Evolutionary conservation across 495 filamentous ascomycete species (phyloP), one percentile per base, ranked within the genome.

Genomic region (Tuber umbilicatum): DNA sequence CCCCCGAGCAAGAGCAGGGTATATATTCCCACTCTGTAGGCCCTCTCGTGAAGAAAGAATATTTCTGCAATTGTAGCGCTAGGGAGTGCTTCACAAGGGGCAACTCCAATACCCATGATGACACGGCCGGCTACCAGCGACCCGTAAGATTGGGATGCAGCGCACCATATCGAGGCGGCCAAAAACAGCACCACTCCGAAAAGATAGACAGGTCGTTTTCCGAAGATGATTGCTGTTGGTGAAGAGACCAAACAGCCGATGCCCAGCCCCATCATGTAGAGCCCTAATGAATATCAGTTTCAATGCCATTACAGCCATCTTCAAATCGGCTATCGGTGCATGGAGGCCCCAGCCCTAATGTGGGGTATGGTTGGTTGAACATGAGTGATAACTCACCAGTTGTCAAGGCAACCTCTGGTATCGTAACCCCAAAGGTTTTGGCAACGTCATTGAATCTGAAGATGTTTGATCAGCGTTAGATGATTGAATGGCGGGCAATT

Each of bases 61-160:
- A 98, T 97, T 83, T 99, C 95, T 12, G 94, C 94, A 76, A 98
- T 93, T 0, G 94, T 97, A 19, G 95, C 95, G 5, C 93, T 97
- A 0, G 95, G 95, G 70, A 99, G 87, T 79, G 93, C 94, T 83
- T 99, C 95, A n/a, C 96, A 93, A 0, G 94, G 93, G 73, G 80
- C 78, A 60, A 97, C 92, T 0, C 93, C 91, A 50, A 97, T 86
- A 17, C 95, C 95, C 83, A 93, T 91, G 73, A 97, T 88, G 68
- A 99, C 89, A 45, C 95, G 88, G 38, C 93, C 95, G 27, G 96
- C 79, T 1, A 97, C 86, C 60, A 99, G 84, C 41, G 93, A 97
- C 5, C 86, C 83, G 75, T 94, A 97, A 74, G 87, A 94, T 1
- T 90, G 91, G 17, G 93, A 94, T 10, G 88, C 73, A 23, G 94